phyloP scores from a whole-genome alignment of 108 stramenopile genomes.

The Phaeodactylum tricornutum region DNA sequence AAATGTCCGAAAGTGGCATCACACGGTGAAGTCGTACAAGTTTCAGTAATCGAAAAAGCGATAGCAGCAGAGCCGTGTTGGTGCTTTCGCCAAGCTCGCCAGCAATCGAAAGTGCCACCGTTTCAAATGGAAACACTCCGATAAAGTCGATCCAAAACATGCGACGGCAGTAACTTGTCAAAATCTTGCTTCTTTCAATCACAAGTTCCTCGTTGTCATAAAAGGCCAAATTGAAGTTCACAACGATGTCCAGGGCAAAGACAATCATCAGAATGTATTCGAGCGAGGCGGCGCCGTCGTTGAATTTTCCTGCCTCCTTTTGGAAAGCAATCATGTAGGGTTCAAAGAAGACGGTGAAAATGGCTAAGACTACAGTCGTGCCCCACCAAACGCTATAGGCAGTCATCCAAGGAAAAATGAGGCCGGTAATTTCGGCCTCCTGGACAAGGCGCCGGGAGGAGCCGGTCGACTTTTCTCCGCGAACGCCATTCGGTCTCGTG shows the following conservation, averaged over 20 bases:
- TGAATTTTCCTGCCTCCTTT: constrained; percentile 1
- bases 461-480: neutral
- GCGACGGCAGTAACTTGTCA: constrained; percentile 8
- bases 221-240: constrained; percentile 28
- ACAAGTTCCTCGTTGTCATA: constrained; percentile 23
- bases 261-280: constrained; percentile 11
- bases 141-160: constrained; percentile 50
- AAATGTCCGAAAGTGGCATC: constrained; percentile 19
- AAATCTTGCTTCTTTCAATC: constrained; percentile 14
- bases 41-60: constrained; percentile 15
- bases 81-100: constrained; percentile 18
- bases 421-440: no score
- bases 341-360: constrained; percentile 24
- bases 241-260: constrained; percentile 23
- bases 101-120: constrained; percentile 17
- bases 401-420: constrained; percentile 13
- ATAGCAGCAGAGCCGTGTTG: constrained; percentile 17
- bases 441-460: neutral
- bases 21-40: constrained; percentile 28
- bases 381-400: constrained; percentile 24
- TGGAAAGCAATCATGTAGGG: constrained; percentile 31
- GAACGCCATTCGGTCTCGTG: neutral
- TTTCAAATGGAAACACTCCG: constrained; percentile 48
- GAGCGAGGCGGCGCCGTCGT: neutral
- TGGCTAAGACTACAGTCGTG: constrained; percentile 19